A percentile compares a stretch with the other conserved stretches of the same genome.
These are phyloP conservation scores for Coniosporium tulheliwenetii DNA, from an alignment of 2,329 filamentous ascomycete species.

Conservation along the genomic window DNA sequence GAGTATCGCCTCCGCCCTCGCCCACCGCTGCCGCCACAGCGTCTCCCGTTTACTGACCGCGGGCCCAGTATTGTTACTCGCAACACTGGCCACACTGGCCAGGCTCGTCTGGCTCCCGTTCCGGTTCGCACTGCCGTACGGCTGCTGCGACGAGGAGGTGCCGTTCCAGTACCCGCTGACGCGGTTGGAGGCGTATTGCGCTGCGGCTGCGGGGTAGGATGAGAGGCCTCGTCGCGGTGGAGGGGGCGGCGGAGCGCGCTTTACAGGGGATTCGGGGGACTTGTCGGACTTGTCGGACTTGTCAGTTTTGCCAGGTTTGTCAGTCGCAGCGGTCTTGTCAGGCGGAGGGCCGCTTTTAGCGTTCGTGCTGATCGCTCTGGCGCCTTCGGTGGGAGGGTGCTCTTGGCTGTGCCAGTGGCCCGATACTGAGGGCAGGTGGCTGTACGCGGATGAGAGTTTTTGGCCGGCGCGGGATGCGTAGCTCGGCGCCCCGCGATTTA, in stretches of 20 bases:
- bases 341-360: no score
- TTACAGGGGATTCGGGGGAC: slow-evolving; percentile 2
- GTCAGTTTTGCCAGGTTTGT: no score
- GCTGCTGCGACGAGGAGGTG: slow-evolving; percentile 8
- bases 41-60: slow-evolving; percentile 51
- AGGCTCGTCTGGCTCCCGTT: background rate
- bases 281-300: no score
- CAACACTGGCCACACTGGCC: no score
- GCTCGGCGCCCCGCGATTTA: slow-evolving; percentile 14
- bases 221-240: slow-evolving; percentile 20
- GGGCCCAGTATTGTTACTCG: slow-evolving; percentile 2
- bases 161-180: slow-evolving; percentile 15
- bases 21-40: slow-evolving; percentile 54
- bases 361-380: no score
- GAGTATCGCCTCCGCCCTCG: slow-evolving; percentile 46
- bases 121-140: slow-evolving; percentile 1
- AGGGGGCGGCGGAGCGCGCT: slow-evolving; percentile 15
- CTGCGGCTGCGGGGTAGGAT: slow-evolving; percentile 20
- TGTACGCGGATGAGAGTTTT: slow-evolving; percentile 23
- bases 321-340: no score
- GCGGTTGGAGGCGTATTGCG: slow-evolving; percentile 20
- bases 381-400: no score
- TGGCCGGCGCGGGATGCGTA: slow-evolving; percentile 21
- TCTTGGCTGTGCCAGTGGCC: background rate
- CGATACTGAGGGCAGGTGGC: slow-evolving; percentile 18